Conservation (phyloP, 768 basidiomycete species). For the Tulasnella sp. region DNA sequence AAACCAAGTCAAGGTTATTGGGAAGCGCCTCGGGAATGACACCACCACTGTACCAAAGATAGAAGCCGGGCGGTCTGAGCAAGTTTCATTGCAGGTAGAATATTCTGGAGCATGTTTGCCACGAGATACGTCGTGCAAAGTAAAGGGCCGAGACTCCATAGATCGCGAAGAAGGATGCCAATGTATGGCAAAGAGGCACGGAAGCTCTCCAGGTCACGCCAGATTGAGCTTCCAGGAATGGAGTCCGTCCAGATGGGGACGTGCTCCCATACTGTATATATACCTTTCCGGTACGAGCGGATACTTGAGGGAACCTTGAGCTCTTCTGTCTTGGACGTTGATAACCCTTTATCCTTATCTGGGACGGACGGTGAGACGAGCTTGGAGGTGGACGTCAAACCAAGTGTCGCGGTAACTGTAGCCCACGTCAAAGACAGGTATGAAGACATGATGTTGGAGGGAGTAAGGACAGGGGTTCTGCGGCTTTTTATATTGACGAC, state of each 20-base stretch:
- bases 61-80: slow-evolving; percentile 2
- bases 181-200: background rate
- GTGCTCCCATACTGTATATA: slow-evolving; percentile 14
- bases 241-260: slow-evolving; percentile 8
- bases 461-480: background rate
- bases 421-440: background rate
- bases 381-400: background rate
- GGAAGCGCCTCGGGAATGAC: background rate
- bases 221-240: background rate
- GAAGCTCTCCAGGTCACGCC: background rate
- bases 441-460: background rate
- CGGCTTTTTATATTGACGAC: background rate
- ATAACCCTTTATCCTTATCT: background rate
- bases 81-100: slow-evolving; percentile 1
- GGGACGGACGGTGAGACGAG: background rate
- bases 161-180: background rate
- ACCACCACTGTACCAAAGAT: background rate
- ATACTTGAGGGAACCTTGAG: slow-evolving; percentile 3
- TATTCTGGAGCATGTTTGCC: background rate
- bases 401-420: background rate
- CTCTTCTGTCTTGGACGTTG: background rate
- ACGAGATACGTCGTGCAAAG: background rate
- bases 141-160: slow-evolving; percentile 5
- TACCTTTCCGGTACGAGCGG: background rate
- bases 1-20: background rate